Evolutionary conservation across 2,329 filamentous ascomycete species (phyloP).

Genomic region (Neofusicoccum laricinum): DNA sequence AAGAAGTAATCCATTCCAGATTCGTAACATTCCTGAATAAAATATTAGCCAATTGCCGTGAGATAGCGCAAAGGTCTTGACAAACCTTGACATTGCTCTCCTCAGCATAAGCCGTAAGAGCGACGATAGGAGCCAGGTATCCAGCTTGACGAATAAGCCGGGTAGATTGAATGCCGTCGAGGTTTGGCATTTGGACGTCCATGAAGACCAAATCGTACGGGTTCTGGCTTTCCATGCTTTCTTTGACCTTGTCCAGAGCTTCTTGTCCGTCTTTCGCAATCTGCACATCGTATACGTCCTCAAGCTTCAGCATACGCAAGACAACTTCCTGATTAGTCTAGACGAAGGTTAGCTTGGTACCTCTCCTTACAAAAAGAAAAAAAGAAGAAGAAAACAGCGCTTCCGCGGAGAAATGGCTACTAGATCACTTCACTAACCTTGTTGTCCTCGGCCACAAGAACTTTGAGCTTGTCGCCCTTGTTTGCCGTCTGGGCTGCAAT

Average conservation of each 20-base stretch:
- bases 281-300: slow-evolving; percentile 81
- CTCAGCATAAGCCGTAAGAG: slow-evolving; percentile 84
- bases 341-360: background rate
- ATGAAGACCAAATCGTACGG: slow-evolving; percentile 90
- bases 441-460: slow-evolving; percentile 82
- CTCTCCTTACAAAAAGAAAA: background rate
- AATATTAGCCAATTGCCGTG: slow-evolving; percentile 14
- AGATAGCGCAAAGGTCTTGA: background rate
- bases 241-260: slow-evolving; percentile 81
- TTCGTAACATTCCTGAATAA: slow-evolving; percentile 59
- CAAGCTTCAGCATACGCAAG: slow-evolving; percentile 67
- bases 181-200: slow-evolving; percentile 94
- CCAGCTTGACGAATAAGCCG: slow-evolving; percentile 81
- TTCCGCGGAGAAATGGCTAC: background rate
- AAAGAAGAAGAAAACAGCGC: no score
- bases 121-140: slow-evolving; percentile 84
- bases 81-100: slow-evolving; percentile 85
- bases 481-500: slow-evolving; percentile 63
- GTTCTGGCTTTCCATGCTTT: slow-evolving; percentile 69
- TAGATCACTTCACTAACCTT: slow-evolving; percentile 30
- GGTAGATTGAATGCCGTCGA: slow-evolving; percentile 85
- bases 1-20: slow-evolving; percentile 92
- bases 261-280: slow-evolving; percentile 75
- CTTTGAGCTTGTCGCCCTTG: slow-evolving; percentile 62
- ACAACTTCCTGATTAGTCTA: slow-evolving; percentile 45